Evolutionary conservation across 2,329 filamentous ascomycete genomes (phyloP), one percentile per base, ranked within the genome.

Genomic region (Gyromitra esculenta): DNA sequence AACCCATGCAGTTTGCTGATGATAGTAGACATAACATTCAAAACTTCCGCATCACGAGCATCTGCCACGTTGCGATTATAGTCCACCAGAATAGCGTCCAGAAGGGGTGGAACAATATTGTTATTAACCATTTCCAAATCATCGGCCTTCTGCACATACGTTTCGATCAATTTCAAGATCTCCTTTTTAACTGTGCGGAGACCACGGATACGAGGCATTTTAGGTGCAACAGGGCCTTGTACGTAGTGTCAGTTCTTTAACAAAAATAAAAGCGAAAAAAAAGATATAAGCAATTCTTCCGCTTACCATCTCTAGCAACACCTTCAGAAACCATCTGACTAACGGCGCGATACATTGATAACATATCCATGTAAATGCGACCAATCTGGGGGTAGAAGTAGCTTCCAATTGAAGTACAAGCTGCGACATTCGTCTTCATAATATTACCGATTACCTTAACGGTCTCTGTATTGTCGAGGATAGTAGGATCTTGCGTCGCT

Each of bases 371-470:
- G 84, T 98, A 99, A 81, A 99, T 98, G 73, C 94, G 91, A 52
- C 95, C 96, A 81, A 99, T 97, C 83, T 99, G 96, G 11, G 96
- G 95, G 82, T 97, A 97, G 84, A 99, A 99, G 85, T 98, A 99
- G 67, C 93, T 90, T 43, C 96, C 96, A 75, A 99, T 96, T 0
- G 96, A 98, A 45, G 92, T 93, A 84, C 96, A 99, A 45, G 96
- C 96, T n/a, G 96, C 95, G 3, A 99, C 96, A 81, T 99, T 99
- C 0, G 96, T 99, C 88, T 99, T 99, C 96, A 99, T 99, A 83
- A 99, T 97, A 85, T 99, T 99, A 80, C 96, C 96, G 78, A 99
- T 94, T 80, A 99, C 91, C 86, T 99, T 99, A 86, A 99, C 98
- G 0, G 94, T 97, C 81, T 99, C 94, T 9, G 91, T 87, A 82